These are phyloP conservation scores for Kokia cookei DNA, from an alignment of 441 rosid genomes.

Conservation along the genomic window DNA sequence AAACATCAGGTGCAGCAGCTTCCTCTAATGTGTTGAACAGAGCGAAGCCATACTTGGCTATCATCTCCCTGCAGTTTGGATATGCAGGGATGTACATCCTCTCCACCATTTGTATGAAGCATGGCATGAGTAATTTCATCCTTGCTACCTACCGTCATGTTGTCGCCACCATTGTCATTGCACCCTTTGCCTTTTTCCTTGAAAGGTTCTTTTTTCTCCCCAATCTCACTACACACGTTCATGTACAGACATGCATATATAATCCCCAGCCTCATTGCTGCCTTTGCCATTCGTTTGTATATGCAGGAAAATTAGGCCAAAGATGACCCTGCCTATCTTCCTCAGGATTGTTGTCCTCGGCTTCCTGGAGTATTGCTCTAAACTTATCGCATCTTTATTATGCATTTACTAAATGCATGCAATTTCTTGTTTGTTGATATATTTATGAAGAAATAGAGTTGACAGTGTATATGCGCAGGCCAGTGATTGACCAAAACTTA, in stretches of 20 bases:
- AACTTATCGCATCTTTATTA: background rate
- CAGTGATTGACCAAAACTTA: constrained; percentile 86
- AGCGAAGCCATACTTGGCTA: constrained; percentile 62
- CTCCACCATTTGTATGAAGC: constrained; percentile 58
- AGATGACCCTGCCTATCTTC: constrained; percentile 71
- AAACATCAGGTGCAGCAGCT: constrained; percentile 3
- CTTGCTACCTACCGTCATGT: constrained; percentile 73
- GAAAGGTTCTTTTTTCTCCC: constrained; percentile 52
- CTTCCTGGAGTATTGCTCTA: constrained; percentile 66
- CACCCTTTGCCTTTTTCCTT: constrained; percentile 75
- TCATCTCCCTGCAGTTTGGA: constrained; percentile 74
- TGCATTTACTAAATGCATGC: background rate
- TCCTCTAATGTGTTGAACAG: constrained; percentile 22
- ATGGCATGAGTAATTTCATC: constrained; percentile 72
- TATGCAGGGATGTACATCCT: constrained; percentile 83
- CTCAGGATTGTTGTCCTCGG: constrained; percentile 63
- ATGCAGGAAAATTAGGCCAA: constrained; percentile 86
- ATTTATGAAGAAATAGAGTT: background rate
- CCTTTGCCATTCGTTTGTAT: background rate
- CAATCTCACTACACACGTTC: background rate
- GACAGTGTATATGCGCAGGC: constrained; percentile 39
- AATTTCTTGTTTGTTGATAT: background rate
- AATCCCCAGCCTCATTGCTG: background rate
- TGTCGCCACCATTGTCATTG: constrained; percentile 56
- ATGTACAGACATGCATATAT: background rate